Evolutionary conservation across 2,329 filamentous ascomycete species (phyloP).

Genomic region (Hypoxylon sp.): DNA sequence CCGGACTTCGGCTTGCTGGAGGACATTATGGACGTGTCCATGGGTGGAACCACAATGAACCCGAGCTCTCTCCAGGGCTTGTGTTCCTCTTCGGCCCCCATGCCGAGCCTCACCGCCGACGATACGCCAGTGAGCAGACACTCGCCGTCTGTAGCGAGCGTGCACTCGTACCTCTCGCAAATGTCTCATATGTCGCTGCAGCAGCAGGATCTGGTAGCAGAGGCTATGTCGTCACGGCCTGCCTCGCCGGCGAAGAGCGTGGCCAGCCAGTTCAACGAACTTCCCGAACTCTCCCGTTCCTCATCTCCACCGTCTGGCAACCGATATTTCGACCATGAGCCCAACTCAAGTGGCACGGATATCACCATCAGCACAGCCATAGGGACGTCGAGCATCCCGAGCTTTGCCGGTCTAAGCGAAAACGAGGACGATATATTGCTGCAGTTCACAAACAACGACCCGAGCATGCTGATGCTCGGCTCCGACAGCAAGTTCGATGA

Average conservation of each 20-base stretch:
- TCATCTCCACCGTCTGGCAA: slow-evolving; percentile 64
- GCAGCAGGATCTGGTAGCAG: slow-evolving; percentile 57
- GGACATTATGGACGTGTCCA: slow-evolving; percentile 61
- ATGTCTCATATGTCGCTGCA: slow-evolving; percentile 50
- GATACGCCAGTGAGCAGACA: slow-evolving; percentile 49
- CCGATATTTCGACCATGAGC: slow-evolving; percentile 62
- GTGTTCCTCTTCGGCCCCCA: slow-evolving; percentile 55
- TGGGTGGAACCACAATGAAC: slow-evolving; percentile 54
- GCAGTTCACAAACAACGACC: slow-evolving; percentile 59
- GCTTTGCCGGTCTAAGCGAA: slow-evolving; percentile 46
- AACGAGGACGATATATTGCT: slow-evolving; percentile 61
- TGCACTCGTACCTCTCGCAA: slow-evolving; percentile 61
- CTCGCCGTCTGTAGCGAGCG: slow-evolving; percentile 61
- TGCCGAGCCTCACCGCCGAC: slow-evolving; percentile 50
- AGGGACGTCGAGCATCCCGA: slow-evolving; percentile 49
- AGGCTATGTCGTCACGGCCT: slow-evolving; percentile 43
- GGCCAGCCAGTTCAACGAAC: slow-evolving; percentile 66
- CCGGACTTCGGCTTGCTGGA: slow-evolving; percentile 60
- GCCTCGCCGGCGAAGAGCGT: slow-evolving; percentile 57
- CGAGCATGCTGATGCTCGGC: slow-evolving; percentile 61
- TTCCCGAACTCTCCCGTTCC: slow-evolving; percentile 70
- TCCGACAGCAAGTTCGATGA: slow-evolving; percentile 63
- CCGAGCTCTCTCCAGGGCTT: slow-evolving; percentile 52
- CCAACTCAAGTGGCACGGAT: slow-evolving; percentile 51
- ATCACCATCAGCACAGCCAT: slow-evolving; percentile 51